Evolutionary conservation across 805 yeast genomes (phyloP), one percentile per base, ranked within the genome.

Genomic region (Myxozyma kluyveri): DNA sequence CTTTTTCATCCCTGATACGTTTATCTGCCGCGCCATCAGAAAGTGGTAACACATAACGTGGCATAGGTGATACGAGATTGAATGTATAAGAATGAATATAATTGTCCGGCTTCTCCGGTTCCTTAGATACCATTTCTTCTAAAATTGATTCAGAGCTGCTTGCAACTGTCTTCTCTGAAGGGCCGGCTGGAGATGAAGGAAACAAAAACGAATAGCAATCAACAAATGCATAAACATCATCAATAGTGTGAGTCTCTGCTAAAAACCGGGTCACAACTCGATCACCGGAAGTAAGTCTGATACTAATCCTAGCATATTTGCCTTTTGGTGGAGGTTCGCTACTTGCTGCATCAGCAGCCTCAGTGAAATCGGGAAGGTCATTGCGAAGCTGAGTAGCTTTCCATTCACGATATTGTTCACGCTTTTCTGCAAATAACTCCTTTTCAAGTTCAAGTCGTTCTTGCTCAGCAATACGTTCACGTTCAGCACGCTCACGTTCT

Each of bases 201-300:
- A 37, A 48, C 14, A 66, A 38, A 43, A 61, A 43, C 17, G 64
- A 66, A 24, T 67, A 61, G 56, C 84, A 70, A 57, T 86, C 95
- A 17, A 83, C 85, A 63, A 74, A 83, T 7, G 89, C 85, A 64
- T 83, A 84, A 12, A 91, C 69, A 47, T 86, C 89, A 49, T 79
- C 82, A 1, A 88, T 67, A 7, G 60, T 21, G 0, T 75, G 62
- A 12, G 73, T 70, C 24, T 70, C 64, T 12, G 77, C 74, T 40
- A 71, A 65, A 54, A 88, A 72, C 63, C 76, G 64, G 60, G 79
- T 66, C 5, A 76, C 71, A 0, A 80, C 64, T 52, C 96, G 76
- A 44, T 72, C 73, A 1, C 95, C 95, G 52, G 74, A 69, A 0
- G 77, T 76, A 37, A 87, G 64, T 58, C 91, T 76, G 7, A 91